Percentiles rank a stretch among this genome's conserved stretches.
Evolutionary conservation across 345 rosid genomes (phyloP).

Genomic region (Nephelium lappaceum): DNA sequence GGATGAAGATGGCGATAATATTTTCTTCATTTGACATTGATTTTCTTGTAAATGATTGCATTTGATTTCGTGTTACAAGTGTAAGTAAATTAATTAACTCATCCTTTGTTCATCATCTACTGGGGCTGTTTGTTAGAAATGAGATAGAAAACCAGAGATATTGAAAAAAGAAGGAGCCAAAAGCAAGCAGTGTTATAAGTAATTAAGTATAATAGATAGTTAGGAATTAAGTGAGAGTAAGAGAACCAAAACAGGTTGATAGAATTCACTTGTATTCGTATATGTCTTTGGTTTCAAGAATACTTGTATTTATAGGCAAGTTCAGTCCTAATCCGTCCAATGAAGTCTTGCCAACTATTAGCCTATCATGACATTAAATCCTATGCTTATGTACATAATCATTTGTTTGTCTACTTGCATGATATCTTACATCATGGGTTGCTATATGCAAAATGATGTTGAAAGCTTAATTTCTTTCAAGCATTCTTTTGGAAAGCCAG

Average conservation of each 20-base stretch:
- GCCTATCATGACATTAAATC: too few relatives aligned
- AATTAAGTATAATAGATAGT: background rate
- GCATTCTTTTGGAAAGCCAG: background rate
- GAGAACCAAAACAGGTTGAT: background rate
- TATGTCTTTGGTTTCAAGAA: background rate
- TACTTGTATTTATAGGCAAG: too few relatives aligned
- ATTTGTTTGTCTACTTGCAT: too few relatives aligned
- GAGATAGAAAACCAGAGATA: background rate
- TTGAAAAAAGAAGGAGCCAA: background rate
- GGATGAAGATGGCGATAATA: constrained; percentile 3
- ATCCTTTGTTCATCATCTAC: background rate
- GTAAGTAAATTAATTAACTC: background rate
- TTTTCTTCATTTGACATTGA: background rate
- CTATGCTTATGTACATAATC: too few relatives aligned
- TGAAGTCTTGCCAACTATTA: too few relatives aligned
- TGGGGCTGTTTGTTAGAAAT: background rate
- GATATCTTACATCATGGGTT: too few relatives aligned
- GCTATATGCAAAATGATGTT: background rate
- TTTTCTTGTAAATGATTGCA: background rate
- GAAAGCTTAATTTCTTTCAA: background rate
- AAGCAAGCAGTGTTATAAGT: background rate
- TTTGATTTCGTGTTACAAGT: background rate
- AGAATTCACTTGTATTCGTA: background rate
- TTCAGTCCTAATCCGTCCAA: too few relatives aligned
- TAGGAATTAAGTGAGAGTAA: background rate